Evolutionary conservation across 495 filamentous ascomycete species (phyloP), one percentile per base, ranked within the genome.

Genomic region (Tetracladium setigerum): DNA sequence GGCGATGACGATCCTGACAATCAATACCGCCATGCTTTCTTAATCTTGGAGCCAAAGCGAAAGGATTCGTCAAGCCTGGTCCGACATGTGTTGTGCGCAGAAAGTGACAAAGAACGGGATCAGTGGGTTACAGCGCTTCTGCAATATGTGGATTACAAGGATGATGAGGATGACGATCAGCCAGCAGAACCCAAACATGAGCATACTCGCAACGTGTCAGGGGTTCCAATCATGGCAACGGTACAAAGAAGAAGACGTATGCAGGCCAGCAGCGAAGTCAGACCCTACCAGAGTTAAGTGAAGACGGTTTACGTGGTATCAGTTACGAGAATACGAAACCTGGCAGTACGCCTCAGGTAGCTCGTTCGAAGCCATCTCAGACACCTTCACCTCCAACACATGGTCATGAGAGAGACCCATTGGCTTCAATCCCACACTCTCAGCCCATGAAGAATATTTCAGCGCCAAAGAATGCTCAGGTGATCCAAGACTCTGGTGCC

Each of bases 21-120:
- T 56, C 87, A 97, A 60, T 97, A 95, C 61, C 83, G 92, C 9
- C 92, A 98, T 68, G 92, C 94, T 5, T 97, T 98, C 65, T 71
- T 97, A 38, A 84, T 98, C 44, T 57, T 95, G 33, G 92, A 98
- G 62, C 90, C 89, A 1, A 98, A 97, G 70, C 87, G 87, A 63
- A 98, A 96, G 63, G 94, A 98, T 63, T 87, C 90, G 5, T 83
- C 73, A 14, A 92, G 83, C 54, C 73, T 89, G 35, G 87, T 95
- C n/a, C 85, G 90, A 37, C 92, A 98, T 65, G 88, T 97, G 8
- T 68, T 98, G 13, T 98, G 92, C 58, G 89, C 91, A 5, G 92
- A 98, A 65, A 97, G 84, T 57, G 92, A 98, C 59, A 71, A 75
- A 41, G 94, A 98, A 68, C 78, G 92, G 39, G 92, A 98, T 65